Conservation (phyloP, 495 filamentous ascomycete genomes). For the Aspergillus panamensis region DNA sequence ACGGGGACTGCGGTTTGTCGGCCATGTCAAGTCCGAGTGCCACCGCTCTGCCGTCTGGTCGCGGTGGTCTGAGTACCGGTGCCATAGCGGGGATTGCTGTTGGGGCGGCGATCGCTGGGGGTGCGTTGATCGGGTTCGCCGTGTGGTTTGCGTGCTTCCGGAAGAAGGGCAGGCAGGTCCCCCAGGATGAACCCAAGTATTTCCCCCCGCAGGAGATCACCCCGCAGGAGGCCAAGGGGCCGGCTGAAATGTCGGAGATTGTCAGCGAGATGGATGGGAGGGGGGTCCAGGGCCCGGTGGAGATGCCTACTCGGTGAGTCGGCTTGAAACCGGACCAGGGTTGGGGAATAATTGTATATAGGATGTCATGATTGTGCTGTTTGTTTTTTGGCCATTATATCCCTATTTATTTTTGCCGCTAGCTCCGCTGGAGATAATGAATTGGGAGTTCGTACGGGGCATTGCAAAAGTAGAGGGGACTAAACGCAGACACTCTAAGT, state of each 20-base stretch:
- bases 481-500: too few relatives aligned
- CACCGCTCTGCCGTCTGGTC: neutral
- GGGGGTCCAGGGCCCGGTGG: neutral
- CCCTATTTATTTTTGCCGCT: too few relatives aligned
- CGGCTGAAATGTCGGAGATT: neutral
- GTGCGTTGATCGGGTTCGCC: neutral
- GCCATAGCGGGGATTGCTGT: constrained; percentile 14
- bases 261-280: constrained; percentile 1
- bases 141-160: constrained; percentile 6
- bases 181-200: neutral
- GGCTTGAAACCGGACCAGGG: too few relatives aligned
- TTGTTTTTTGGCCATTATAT: too few relatives aligned
- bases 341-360: too few relatives aligned
- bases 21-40: neutral
- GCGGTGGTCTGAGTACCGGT: constrained; percentile 1
- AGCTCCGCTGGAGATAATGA: too few relatives aligned
- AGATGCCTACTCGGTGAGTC: neutral
- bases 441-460: too few relatives aligned
- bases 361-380: too few relatives aligned
- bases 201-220: neutral
- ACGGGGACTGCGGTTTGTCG: neutral
- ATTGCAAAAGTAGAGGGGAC: too few relatives aligned
- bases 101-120: constrained; percentile 1
- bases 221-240: neutral
- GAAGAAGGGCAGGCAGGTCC: neutral